Evolutionary conservation across 441 rosid species (phyloP), one percentile per base, ranked within the genome.

Genomic region (Jatropha multifida): DNA sequence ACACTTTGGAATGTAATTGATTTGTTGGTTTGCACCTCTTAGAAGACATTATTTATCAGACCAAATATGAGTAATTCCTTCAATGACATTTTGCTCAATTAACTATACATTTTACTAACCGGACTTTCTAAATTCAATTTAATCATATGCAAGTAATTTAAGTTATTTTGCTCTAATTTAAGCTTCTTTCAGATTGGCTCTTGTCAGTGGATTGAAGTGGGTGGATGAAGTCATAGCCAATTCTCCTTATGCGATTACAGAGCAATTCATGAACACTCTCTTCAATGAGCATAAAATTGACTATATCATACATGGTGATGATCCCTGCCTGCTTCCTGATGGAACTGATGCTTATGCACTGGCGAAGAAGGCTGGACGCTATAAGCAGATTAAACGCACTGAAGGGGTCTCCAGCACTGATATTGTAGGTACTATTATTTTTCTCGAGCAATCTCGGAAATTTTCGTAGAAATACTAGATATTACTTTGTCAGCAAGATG

Each of bases 401-500:
- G 99, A 95, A 89, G 99, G 99, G 4, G 99, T 93, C 81, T 95
- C 99, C 72, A 95, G 99, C 88, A 95, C 99, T 6, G 99, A 95
- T 88, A 95, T 95, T 90, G 94, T 95, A 86, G 99, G 99, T 95
- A 90, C 80, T 77, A 52, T 69, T 63, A 44, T 46, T 27, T 75
- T 61, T 74, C 77, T 68, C 9, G 9, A 76, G 58, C 73, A 73
- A 40, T 77, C 67, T 68, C 27, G 0, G 46, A 48, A 48, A 32
- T 65, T 68, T 44, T 74, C 46, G 32, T 32, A 58, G 27, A 11
- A 40, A 49, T 42, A 67, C 52, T 41, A 42, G 32, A 20, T 37
- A 58, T 69, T 54, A 38, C 27, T 48, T 75, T 23, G 40, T 67
- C 18, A 71, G 15, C 8, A 42, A 23, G 10, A 73, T 40, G 49